Percentiles rank a stretch among this genome's conserved stretches.
phyloP scores from a whole-genome alignment of 768 basidiomycete species.

The Trametes sanguinea region DNA sequence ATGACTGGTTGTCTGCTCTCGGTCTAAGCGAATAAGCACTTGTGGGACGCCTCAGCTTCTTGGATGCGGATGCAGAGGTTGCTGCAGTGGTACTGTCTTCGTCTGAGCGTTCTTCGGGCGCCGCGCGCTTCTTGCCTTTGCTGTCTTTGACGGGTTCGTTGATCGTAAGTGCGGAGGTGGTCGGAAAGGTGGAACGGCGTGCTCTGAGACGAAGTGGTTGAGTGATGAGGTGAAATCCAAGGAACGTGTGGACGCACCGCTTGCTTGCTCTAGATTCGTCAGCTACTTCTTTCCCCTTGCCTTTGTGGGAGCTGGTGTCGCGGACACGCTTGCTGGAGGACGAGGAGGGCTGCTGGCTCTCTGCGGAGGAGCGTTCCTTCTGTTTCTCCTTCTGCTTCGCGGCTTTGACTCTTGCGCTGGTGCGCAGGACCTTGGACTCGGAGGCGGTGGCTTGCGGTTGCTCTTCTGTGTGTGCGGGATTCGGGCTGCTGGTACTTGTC shows the following conservation, averaged over 20 bases:
- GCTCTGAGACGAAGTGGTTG: conserved; percentile 42
- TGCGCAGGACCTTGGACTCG: conserved; percentile 64
- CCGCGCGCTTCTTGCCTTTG: conserved; percentile 94
- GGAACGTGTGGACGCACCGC: conserved; percentile 52
- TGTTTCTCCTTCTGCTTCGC: conserved; percentile 70
- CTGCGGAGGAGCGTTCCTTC: conserved; percentile 51
- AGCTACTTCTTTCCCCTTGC: conserved; percentile 60
- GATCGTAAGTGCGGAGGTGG: conserved; percentile 54
- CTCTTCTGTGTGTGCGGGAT: conserved; percentile 45
- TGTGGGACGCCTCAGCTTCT: conserved; percentile 57
- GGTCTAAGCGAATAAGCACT: conserved; percentile 70
- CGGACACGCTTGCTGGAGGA: conserved; percentile 55
- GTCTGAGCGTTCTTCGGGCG: conserved; percentile 67
- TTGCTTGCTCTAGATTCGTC: conserved; percentile 61
- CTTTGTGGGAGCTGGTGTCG: conserved; percentile 53
- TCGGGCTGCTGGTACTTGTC: conserved; percentile 62
- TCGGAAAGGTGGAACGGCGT: conserved; percentile 55
- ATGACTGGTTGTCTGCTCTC: conserved; percentile 43
- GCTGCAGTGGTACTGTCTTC: conserved; percentile 56
- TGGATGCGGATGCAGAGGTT: conserved; percentile 51
- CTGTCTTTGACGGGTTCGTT: conserved; percentile 74
- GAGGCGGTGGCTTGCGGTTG: conserved; percentile 41
- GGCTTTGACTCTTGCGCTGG: conserved; percentile 70
- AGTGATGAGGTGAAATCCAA: conserved; percentile 7
- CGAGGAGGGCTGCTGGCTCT: conserved; percentile 41